phyloP scores from a whole-genome alignment of 2,329 filamentous ascomycete genomes.

The Penicillium freii region DNA sequence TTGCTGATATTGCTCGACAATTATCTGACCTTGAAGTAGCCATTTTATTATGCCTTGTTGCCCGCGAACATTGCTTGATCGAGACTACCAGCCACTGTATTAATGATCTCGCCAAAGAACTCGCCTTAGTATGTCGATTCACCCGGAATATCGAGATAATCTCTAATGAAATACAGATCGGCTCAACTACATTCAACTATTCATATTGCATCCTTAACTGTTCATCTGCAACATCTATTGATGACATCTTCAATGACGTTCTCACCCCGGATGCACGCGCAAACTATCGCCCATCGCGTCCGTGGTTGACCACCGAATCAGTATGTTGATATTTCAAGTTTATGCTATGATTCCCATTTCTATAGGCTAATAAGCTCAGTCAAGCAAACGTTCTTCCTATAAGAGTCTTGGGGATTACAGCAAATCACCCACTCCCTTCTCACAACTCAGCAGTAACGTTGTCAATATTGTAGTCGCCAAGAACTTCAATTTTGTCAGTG shows the following conservation, averaged over 20 bases:
- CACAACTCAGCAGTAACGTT: slow-evolving; percentile 54
- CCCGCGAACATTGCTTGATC: slow-evolving; percentile 84
- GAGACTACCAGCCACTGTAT: slow-evolving; percentile 64
- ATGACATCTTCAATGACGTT: slow-evolving; percentile 74
- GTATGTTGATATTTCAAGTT: slow-evolving; percentile 13
- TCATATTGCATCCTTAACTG: slow-evolving; percentile 70
- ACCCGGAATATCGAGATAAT: not conserved
- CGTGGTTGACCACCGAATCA: slow-evolving; percentile 19
- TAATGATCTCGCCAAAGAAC: slow-evolving; percentile 68
- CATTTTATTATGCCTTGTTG: slow-evolving; percentile 73
- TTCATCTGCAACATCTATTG: slow-evolving; percentile 68
- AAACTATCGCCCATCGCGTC: slow-evolving; percentile 16
- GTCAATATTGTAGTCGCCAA: slow-evolving; percentile 81
- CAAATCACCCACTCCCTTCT: slow-evolving; percentile 27
- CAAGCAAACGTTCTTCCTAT: slow-evolving; percentile 25
- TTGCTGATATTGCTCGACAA: slow-evolving; percentile 69
- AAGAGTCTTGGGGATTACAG: slow-evolving; percentile 18
- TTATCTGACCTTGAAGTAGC: slow-evolving; percentile 88
- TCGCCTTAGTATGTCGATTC: slow-evolving; percentile 59
- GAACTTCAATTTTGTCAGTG: slow-evolving; percentile 71
- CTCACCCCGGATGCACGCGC: slow-evolving; percentile 46
- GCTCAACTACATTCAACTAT: slow-evolving; percentile 69
- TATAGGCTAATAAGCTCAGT: slow-evolving; percentile 16
- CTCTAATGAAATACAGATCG: slow-evolving; percentile 51
- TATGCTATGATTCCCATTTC: not conserved